Percentiles rank a stretch among this genome's conserved stretches.
These are phyloP conservation scores for Byssochlamys sp. DNA, from an alignment of 2,329 filamentous ascomycete species.

Conservation along the genomic window DNA sequence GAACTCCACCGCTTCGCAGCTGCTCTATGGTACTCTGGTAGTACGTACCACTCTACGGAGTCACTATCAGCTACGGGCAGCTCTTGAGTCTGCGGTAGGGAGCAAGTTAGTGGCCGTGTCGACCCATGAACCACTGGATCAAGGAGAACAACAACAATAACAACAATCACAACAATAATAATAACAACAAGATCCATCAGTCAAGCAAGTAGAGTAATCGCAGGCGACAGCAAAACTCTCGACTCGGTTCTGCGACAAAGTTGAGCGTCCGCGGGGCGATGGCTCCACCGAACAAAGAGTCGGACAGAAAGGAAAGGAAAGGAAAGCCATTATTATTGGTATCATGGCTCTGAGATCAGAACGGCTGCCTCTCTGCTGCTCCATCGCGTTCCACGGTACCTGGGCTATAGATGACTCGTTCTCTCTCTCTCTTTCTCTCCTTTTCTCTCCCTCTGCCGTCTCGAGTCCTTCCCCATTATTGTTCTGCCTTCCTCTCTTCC, in stretches of 20 bases:
- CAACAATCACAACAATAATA: not conserved
- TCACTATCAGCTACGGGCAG: too few species aligned
- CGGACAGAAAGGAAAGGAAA: not conserved
- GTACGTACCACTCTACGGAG: not conserved
- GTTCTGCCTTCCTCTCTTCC: not conserved
- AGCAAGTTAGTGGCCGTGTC: too few species aligned
- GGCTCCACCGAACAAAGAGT: not conserved
- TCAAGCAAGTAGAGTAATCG: not conserved
- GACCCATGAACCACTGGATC: too few species aligned
- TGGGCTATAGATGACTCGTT: not conserved
- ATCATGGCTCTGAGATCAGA: not conserved
- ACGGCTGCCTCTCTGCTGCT: not conserved
- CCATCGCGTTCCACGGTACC: not conserved
- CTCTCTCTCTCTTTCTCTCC: not conserved
- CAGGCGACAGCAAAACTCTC: not conserved
- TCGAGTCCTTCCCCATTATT: too few species aligned
- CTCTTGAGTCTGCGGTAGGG: too few species aligned
- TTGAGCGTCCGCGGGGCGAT: not conserved
- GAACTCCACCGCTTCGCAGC: not conserved
- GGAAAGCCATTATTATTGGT: too few species aligned
- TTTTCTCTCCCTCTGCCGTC: not conserved
- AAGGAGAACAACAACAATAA: not conserved
- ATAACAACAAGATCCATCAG: not conserved
- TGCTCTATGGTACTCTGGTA: not conserved
- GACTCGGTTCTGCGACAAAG: not conserved